These are phyloP conservation scores for Agaricales sp. DNA, from an alignment of 1,284 basidiomycete genomes.

Conservation along the genomic window DNA sequence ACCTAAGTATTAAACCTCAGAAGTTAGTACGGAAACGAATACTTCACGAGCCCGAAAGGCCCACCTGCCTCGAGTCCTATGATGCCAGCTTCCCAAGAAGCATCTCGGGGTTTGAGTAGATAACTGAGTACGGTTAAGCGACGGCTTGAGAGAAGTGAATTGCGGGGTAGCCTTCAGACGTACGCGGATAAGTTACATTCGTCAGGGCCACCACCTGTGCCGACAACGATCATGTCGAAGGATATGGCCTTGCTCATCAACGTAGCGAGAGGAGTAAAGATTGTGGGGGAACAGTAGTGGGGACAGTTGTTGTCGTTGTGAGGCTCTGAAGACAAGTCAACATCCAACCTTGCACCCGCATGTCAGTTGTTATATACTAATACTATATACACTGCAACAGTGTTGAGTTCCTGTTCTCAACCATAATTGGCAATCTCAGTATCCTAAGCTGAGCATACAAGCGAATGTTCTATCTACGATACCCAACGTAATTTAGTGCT, in stretches of 20 bases:
- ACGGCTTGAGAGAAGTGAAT: slow-evolving; percentile 7
- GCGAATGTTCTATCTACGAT: too few species aligned
- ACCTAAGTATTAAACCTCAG: slow-evolving; percentile 25
- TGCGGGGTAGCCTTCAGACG: slow-evolving; percentile 16
- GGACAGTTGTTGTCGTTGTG: not conserved
- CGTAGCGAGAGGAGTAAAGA: not conserved
- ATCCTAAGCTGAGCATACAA: too few species aligned
- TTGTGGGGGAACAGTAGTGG: too few species aligned
- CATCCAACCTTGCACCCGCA: not conserved
- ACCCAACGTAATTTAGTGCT: too few species aligned
- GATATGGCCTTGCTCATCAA: slow-evolving; percentile 9
- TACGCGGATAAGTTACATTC: slow-evolving; percentile 70
- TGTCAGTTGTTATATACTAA: too few species aligned
- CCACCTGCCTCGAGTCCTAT: slow-evolving; percentile 69
- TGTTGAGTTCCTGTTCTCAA: too few species aligned
- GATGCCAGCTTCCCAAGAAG: slow-evolving; percentile 57
- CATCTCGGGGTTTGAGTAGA: slow-evolving; percentile 49
- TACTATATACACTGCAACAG: too few species aligned
- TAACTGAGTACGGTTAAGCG: slow-evolving; percentile 35
- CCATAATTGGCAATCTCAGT: not conserved
- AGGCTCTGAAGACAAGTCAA: not conserved
- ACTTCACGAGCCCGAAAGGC: too few species aligned
- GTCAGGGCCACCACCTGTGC: slow-evolving; percentile 66
- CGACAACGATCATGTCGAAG: slow-evolving; percentile 67
- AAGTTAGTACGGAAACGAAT: too few species aligned